These are phyloP conservation scores for Claviceps purpurea DNA, from an alignment of 2,329 filamentous ascomycete species.

Conservation along the genomic window DNA sequence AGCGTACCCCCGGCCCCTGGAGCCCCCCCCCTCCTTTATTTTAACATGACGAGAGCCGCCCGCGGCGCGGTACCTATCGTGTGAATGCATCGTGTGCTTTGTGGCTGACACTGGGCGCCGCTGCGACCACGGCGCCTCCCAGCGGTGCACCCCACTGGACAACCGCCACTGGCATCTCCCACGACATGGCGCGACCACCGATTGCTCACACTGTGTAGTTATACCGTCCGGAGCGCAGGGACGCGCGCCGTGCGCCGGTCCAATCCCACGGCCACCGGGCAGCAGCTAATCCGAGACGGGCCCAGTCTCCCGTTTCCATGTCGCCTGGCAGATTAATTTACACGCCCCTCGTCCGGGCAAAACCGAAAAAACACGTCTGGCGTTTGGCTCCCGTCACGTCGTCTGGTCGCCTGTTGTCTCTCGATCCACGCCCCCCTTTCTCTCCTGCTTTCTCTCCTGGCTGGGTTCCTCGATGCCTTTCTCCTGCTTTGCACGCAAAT, in stretches of 20 bases:
- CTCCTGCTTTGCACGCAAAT: conserved; percentile 19
- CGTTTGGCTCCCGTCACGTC: not conserved
- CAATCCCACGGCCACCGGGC: not conserved
- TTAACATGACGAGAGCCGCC: too few species aligned
- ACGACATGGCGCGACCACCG: too few species aligned
- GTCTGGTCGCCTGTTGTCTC: not conserved
- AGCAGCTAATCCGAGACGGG: not conserved
- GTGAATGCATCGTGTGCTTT: too few species aligned
- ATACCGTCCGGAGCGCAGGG: too few species aligned
- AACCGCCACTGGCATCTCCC: too few species aligned
- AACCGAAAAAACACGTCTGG: not conserved
- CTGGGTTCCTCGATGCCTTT: conserved; percentile 5
- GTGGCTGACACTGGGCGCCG: too few species aligned
- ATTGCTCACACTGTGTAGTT: too few species aligned
- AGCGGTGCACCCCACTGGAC: too few species aligned
- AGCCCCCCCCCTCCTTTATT: conserved; percentile 1
- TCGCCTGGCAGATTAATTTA: not conserved
- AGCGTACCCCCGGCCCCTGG: conserved; percentile 1
- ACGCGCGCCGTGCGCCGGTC: not conserved
- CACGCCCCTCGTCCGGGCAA: not conserved
- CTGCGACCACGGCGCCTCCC: too few species aligned
- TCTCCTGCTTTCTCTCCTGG: conserved; percentile 1
- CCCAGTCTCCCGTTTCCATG: not conserved
- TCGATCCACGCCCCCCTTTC: conserved; percentile 5
- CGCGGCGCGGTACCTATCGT: too few species aligned